Evolutionary conservation across 2,329 filamentous ascomycete genomes (phyloP).

Genomic region (Penicillium sp.): DNA sequence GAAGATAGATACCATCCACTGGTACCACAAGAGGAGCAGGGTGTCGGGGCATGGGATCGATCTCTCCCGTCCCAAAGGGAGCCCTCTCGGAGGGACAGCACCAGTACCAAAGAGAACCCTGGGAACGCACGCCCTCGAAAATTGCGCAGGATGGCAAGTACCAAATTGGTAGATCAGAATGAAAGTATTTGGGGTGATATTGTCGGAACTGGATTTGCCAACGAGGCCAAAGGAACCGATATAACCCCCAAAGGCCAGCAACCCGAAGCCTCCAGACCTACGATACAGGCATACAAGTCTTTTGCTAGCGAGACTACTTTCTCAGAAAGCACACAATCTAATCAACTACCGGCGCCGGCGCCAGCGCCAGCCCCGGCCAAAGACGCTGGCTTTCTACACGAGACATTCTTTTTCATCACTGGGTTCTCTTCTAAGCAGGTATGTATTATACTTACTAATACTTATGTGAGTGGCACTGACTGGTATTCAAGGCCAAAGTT

Average conservation of each 20-base stretch:
- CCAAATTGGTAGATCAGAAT: slow-evolving; percentile 76
- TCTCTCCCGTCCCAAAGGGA: slow-evolving; percentile 33
- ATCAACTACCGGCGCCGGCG: slow-evolving; percentile 17
- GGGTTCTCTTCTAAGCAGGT: slow-evolving; percentile 60
- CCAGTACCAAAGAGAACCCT: slow-evolving; percentile 47
- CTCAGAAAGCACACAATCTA: slow-evolving; percentile 26
- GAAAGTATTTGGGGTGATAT: slow-evolving; percentile 92
- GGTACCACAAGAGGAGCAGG: slow-evolving; percentile 69
- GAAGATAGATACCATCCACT: slow-evolving; percentile 81
- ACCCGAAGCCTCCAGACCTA: slow-evolving; percentile 16
- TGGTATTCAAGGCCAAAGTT: slow-evolving; percentile 32
- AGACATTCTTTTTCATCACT: slow-evolving; percentile 61
- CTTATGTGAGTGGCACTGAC: slow-evolving; percentile 13
- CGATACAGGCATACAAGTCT: slow-evolving; percentile 37
- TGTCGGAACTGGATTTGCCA: slow-evolving; percentile 53
- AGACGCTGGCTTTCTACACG: slow-evolving; percentile 54
- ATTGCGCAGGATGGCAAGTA: slow-evolving; percentile 82
- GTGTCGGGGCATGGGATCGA: slow-evolving; percentile 73
- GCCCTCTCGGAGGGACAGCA: slow-evolving; percentile 21
- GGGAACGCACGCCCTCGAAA: slow-evolving; percentile 71
- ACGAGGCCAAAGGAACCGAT: slow-evolving; percentile 25
- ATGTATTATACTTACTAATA: slow-evolving; percentile 25
- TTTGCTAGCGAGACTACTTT: slow-evolving; percentile 43
- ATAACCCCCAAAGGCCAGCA: slow-evolving; percentile 27
- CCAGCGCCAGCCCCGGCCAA: slow-evolving; percentile 20